These are phyloP conservation scores for Cutaneotrichosporon cutaneum DNA, from an alignment of 1,284 basidiomycete genomes.

Conservation along the genomic window DNA sequence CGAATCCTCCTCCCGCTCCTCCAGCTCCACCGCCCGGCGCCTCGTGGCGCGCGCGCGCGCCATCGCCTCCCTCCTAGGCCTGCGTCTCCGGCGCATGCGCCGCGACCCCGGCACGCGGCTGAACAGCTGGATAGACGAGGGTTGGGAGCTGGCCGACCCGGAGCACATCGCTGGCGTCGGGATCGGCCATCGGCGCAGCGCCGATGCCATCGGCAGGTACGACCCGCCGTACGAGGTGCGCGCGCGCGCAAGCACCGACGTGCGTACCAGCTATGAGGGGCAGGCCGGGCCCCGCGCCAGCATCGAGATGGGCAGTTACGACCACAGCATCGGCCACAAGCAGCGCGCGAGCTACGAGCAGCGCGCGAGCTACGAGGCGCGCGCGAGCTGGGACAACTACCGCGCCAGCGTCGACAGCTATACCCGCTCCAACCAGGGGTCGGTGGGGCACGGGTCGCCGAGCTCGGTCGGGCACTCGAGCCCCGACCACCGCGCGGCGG, in stretches of 20 bases:
- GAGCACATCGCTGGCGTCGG: not conserved
- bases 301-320: too few relatives aligned
- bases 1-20: not conserved
- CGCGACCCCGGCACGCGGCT: not conserved
- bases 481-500: not conserved
- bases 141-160: not conserved
- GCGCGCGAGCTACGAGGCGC: not conserved
- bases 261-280: too few relatives aligned
- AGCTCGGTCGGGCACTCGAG: not conserved
- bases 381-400: not conserved
- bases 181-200: not conserved
- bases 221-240: not conserved
- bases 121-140: not conserved
- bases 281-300: too few relatives aligned
- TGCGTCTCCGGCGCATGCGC: not conserved
- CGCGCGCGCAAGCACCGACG: too few relatives aligned
- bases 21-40: not conserved
- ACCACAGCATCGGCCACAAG: too few relatives aligned
- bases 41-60: constrained; percentile 1
- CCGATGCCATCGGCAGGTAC: not conserved
- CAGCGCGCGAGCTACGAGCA: not conserved
- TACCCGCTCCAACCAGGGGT: too few relatives aligned
- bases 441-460: too few relatives aligned
- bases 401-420: not conserved
- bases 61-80: not conserved